Evolutionary conservation across 345 rosid genomes (phyloP), one percentile per base, ranked within the genome.

Genomic region (Streptanthus diversifolius): DNA sequence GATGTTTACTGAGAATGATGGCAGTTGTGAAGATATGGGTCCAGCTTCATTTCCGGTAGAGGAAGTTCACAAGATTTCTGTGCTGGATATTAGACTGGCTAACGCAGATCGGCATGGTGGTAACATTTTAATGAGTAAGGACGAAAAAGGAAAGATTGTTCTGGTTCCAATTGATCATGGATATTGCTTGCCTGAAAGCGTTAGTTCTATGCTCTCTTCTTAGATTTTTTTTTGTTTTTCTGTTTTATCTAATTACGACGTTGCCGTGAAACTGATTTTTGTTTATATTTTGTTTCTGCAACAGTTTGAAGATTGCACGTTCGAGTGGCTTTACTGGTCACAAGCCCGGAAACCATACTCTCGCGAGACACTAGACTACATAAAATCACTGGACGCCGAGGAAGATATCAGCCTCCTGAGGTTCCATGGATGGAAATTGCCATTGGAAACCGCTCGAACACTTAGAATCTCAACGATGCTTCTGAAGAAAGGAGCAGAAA

Each of bases 281-380:
- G n/a, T 22, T 72, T 8, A 35, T 8, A 9, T 40, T 68, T 49
- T 51, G 14, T 25, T 24, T 75, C 15, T 43, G 27, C 40, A 78
- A 74, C 84, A 92, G 98, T 92, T 90, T 70, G 95, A 92, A 81
- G 98, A 92, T 70, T 92, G 98, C 80, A 89, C 96, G 37, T 90
- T 90, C 32, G 98, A 92, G 24, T 92, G 98, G 98, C 87, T 92
- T 8, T 90, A 86, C 72, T 92, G 98, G 95, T 93, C 98, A 14
- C 96, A 90, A 83, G 85, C 96, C 71, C 80, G 56, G 17, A 82
- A 84, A 35, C 83, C 95, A 18, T 92, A 80, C 83, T 88, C 92
- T 3, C 64, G 57, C 0, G 85, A 83, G 25, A 87, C 80, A 11
- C 12, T 79, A 32, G 83, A 83, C 71, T 90, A 92, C 78, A 87